phyloP scores from a whole-genome alignment of 352 stramenopile species.

The Thalassiosira livingstoniorum region DNA sequence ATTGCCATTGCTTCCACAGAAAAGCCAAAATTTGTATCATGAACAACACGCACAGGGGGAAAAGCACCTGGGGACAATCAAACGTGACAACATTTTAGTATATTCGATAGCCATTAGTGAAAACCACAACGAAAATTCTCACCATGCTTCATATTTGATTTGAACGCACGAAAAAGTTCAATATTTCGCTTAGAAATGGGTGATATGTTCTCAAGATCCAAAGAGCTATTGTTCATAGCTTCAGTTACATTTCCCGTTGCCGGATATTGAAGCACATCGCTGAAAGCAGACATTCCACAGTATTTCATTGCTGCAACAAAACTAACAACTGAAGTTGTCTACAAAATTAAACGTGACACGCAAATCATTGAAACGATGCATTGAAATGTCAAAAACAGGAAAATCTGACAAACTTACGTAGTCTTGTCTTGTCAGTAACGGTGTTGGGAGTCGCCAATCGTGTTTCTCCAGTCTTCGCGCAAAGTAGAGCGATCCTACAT shows the following conservation, averaged over 20 bases:
- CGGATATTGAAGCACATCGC: constrained; percentile 41
- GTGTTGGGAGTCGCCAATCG: constrained; percentile 49
- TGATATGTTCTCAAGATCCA: constrained; percentile 51
- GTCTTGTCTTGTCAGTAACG: constrained; percentile 25
- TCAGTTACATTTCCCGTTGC: constrained; percentile 6
- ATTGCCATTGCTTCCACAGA: constrained; percentile 48
- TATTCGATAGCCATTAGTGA: no score
- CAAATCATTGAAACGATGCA: neutral
- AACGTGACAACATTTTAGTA: no score
- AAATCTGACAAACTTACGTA: neutral
- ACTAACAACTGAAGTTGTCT: constrained; percentile 32
- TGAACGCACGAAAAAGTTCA: constrained; percentile 60
- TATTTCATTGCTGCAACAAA: constrained; percentile 62
- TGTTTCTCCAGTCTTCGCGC: constrained; percentile 36
- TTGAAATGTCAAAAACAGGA: neutral
- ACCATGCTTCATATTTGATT: constrained; percentile 48
- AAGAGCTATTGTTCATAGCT: constrained; percentile 59
- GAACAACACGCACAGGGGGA: no score
- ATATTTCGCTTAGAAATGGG: constrained; percentile 52
- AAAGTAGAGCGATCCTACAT: constrained; percentile 41
- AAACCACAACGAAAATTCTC: no score
- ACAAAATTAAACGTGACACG: neutral
- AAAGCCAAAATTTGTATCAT: constrained; percentile 62
- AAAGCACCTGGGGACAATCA: no score
- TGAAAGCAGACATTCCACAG: constrained; percentile 57